Evolutionary conservation across 768 basidiomycete genomes (phyloP).

Genomic region (Thelephora aurantiotincta): DNA sequence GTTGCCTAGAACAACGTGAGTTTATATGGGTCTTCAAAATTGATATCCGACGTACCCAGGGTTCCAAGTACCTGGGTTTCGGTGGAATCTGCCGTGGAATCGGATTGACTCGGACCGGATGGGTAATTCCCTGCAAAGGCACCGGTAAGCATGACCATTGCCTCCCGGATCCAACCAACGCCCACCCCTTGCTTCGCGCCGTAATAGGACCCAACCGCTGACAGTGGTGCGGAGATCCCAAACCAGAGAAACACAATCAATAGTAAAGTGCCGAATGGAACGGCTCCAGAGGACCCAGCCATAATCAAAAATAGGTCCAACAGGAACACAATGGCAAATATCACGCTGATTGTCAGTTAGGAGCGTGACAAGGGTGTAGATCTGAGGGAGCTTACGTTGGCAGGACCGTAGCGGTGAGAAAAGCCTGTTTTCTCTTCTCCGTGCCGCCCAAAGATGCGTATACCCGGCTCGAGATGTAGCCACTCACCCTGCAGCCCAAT

Average conservation of each 20-base stretch:
- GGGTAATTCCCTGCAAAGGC: slow-evolving; percentile 39
- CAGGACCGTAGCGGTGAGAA: slow-evolving; percentile 77
- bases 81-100: slow-evolving; percentile 97
- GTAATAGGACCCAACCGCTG: slow-evolving; percentile 72
- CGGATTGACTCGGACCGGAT: slow-evolving; percentile 81
- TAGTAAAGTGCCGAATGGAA: slow-evolving; percentile 65
- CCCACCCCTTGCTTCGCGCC: slow-evolving; percentile 80
- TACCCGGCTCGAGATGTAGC: slow-evolving; percentile 75
- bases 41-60: slow-evolving; percentile 40
- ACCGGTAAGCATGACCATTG: slow-evolving; percentile 1
- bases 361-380: not conserved
- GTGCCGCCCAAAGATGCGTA: slow-evolving; percentile 72
- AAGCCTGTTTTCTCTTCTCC: slow-evolving; percentile 67
- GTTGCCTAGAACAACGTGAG: slow-evolving; percentile 32
- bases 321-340: slow-evolving; percentile 80
- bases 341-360: slow-evolving; percentile 31
- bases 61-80: slow-evolving; percentile 66
- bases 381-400: slow-evolving; percentile 55
- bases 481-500: slow-evolving; percentile 51
- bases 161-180: not conserved
- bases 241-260: slow-evolving; percentile 77
- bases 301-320: slow-evolving; percentile 80
- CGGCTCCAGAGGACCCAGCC: slow-evolving; percentile 84
- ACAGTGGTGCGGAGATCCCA: slow-evolving; percentile 85
- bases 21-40: not conserved